These are phyloP conservation scores for Cronartium quercuum DNA, from an alignment of 1,284 basidiomycete genomes.

Conservation along the genomic window DNA sequence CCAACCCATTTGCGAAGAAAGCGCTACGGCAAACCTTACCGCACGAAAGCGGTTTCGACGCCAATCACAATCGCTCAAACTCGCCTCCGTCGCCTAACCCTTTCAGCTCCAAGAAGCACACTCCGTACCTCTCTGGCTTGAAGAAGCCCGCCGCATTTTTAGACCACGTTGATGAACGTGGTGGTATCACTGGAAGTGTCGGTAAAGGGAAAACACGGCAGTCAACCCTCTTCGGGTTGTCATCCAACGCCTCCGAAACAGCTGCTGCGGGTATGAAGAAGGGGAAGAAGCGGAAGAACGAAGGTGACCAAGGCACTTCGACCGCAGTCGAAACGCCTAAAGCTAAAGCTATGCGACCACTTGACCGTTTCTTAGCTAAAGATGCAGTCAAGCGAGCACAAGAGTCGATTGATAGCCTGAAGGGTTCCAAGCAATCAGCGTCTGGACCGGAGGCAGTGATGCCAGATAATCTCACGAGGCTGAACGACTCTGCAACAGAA, in stretches of 20 bases:
- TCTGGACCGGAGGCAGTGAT: not conserved
- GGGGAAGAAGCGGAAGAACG: conserved; percentile 12
- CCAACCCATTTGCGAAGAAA: conserved; percentile 32
- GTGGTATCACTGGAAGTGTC: not conserved
- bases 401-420: not conserved
- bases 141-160: conserved; percentile 30
- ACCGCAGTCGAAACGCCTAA: not conserved
- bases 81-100: not conserved
- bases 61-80: too few relatives aligned
- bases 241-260: not conserved
- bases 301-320: not conserved
- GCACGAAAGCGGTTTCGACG: not conserved
- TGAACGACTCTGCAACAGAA: not conserved
- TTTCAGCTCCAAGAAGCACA: not conserved
- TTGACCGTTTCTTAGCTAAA: not conserved
- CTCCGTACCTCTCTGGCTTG: not conserved
- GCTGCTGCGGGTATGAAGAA: not conserved
- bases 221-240: conserved; percentile 15
- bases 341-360: not conserved
- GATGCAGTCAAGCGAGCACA: not conserved
- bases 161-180: conserved; percentile 19
- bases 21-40: not conserved
- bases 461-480: not conserved
- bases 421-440: not conserved
- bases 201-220: conserved; percentile 4